Percentiles rank a stretch among this genome's conserved stretches.
Evolutionary conservation across 371 early-diverging fungal genomes (phyloP).

Genomic region (Massospora cicadina): DNA sequence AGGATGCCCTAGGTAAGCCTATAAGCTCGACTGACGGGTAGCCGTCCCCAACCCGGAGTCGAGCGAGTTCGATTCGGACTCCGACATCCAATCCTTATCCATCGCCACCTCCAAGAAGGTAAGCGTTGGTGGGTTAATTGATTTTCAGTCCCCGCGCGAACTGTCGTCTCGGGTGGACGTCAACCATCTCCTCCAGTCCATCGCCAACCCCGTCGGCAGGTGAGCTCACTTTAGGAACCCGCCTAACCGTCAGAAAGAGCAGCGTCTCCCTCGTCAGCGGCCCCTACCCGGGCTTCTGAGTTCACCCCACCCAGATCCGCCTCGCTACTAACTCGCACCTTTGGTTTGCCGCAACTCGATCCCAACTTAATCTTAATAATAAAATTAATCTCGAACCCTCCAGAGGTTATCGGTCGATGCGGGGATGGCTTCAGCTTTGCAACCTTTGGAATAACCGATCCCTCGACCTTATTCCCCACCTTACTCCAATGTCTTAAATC

Average conservation of each 20-base stretch:
- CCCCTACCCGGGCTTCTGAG: conserved; percentile 5
- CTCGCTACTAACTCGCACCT: no score
- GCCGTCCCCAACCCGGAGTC: neutral
- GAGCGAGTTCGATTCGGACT: conserved; percentile 10
- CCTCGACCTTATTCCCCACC: no score
- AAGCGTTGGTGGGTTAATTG: neutral
- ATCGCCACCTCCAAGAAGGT: conserved; percentile 9
- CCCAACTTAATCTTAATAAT: no score
- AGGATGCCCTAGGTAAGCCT: conserved; percentile 8
- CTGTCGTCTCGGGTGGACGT: conserved; percentile 8
- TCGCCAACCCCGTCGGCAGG: neutral
- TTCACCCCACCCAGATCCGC: no score
- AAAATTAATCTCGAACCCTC: no score
- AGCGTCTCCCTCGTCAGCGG: conserved; percentile 4
- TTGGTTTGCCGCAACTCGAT: no score
- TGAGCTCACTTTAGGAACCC: neutral
- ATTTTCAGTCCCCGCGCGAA: conserved; percentile 7
- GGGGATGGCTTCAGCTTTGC: no score
- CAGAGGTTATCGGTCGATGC: no score
- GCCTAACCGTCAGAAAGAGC: neutral
- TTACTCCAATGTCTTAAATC: no score
- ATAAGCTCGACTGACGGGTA: neutral
- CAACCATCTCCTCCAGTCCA: conserved; percentile 2
- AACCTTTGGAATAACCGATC: no score
- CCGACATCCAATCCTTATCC: conserved; percentile 7